A percentile compares a stretch with the other conserved stretches of the same genome.
Conservation (phyloP, 129 eudicot species). For the Ambrosia artemisiifolia region DNA sequence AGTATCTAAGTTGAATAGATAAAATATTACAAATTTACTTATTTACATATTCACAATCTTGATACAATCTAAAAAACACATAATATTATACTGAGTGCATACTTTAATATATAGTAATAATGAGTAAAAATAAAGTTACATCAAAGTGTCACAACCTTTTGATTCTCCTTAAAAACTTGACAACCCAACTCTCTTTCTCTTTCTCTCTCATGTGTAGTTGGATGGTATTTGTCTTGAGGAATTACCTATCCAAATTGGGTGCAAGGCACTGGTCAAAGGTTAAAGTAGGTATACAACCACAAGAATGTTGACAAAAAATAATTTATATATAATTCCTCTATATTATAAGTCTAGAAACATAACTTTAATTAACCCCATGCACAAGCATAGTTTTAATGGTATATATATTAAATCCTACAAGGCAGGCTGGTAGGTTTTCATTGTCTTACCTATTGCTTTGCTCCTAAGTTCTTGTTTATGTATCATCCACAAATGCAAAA, state of each 20-base stretch:
- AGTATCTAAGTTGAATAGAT: neutral
- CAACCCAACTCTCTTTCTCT: conserved; percentile 17
- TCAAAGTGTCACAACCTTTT: conserved; percentile 17
- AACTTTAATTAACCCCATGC: conserved; percentile 41
- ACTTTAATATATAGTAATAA: neutral
- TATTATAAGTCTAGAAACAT: conserved; percentile 14
- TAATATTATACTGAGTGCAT: neutral
- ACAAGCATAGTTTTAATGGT: conserved; percentile 10
- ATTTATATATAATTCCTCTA: neutral
- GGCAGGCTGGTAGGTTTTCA: conserved; percentile 56
- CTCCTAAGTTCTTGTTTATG: conserved; percentile 36
- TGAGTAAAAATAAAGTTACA: conserved; percentile 23
- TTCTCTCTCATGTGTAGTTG: conserved; percentile 7
- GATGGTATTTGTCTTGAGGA: conserved; percentile 16
- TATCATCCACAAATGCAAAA: conserved; percentile 15
- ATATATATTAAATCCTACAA: conserved; percentile 19
- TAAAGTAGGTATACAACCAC: conserved; percentile 38
- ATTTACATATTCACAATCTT: no score
- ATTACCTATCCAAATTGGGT: conserved; percentile 34
- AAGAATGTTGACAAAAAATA: conserved; percentile 18
- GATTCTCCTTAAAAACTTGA: conserved; percentile 20
- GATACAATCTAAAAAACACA: neutral
- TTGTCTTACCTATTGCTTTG: conserved; percentile 50
- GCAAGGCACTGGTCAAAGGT: conserved; percentile 34
- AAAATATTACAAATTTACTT: neutral